Conservation (phyloP, 225 moss, liverwort and hornwort species). For the Neckera pumila region DNA sequence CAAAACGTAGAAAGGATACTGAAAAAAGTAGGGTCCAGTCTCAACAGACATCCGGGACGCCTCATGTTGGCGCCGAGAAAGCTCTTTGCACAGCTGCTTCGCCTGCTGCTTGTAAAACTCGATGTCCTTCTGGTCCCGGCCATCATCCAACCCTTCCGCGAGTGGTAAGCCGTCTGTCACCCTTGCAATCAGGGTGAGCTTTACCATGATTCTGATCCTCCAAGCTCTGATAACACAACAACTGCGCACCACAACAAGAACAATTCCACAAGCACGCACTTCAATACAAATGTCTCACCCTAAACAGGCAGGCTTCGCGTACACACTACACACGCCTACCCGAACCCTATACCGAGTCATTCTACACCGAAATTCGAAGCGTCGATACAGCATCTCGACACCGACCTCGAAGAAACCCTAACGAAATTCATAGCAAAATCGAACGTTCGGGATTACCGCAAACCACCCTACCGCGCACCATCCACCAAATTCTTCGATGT, state of each 20-base stretch:
- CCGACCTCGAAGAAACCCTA: neutral
- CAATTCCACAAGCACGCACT: neutral
- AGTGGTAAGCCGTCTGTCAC: conserved; percentile 96
- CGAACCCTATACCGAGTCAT: neutral
- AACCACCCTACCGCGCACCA: neutral
- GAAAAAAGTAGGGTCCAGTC: conserved; percentile 93
- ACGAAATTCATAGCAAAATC: neutral
- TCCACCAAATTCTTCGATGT: conserved; percentile 5
- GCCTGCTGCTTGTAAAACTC: conserved; percentile 99
- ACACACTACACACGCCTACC: neutral
- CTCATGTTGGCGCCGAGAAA: conserved; percentile 91
- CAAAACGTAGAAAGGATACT: conserved; percentile 58
- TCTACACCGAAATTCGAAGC: neutral
- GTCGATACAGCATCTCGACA: neutral
- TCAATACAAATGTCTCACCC: neutral
- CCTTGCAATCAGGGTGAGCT: conserved; percentile 97
- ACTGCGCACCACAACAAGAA: neutral
- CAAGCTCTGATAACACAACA: conserved; percentile 5
- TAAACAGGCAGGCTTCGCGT: neutral
- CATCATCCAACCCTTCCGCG: conserved; percentile 96
- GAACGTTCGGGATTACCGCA: neutral
- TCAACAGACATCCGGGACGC: conserved; percentile 99
- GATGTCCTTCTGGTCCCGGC: conserved; percentile 86
- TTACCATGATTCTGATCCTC: conserved; percentile 62
- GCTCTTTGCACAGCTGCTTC: conserved; percentile 93